These are phyloP conservation scores for Myxozyma mucilagina DNA, from an alignment of 805 yeast species.

Conservation along the genomic window DNA sequence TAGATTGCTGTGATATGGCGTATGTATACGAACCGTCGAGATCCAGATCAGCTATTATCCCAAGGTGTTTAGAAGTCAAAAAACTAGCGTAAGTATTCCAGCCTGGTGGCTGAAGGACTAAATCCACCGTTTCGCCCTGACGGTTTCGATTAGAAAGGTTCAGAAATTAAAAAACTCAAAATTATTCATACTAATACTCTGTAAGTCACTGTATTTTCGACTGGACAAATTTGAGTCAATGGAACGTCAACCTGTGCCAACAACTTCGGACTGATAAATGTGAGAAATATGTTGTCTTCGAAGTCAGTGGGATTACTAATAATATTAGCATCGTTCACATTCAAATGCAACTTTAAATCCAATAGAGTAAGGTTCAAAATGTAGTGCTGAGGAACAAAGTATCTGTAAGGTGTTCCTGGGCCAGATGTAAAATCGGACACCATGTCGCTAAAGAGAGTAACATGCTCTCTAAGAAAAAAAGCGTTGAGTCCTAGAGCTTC, in stretches of 20 bases:
- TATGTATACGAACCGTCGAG: slow-evolving; percentile 68
- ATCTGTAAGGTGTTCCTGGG: slow-evolving; percentile 62
- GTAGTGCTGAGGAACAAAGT: slow-evolving; percentile 72
- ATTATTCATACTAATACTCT: not conserved
- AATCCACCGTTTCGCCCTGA: slow-evolving; percentile 43
- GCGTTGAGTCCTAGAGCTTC: slow-evolving; percentile 54
- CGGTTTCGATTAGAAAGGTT: not conserved
- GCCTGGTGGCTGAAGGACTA: slow-evolving; percentile 75
- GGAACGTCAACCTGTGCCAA: slow-evolving; percentile 57
- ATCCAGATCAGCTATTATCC: slow-evolving; percentile 61
- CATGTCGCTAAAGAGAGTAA: slow-evolving; percentile 68
- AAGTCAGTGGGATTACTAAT: slow-evolving; percentile 86
- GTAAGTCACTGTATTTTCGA: slow-evolving; percentile 33
- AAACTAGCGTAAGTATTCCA: slow-evolving; percentile 88
- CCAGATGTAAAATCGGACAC: slow-evolving; percentile 76
- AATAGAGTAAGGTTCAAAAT: slow-evolving; percentile 58
- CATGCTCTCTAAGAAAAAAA: slow-evolving; percentile 80
- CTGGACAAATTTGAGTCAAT: slow-evolving; percentile 43
- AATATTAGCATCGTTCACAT: slow-evolving; percentile 84
- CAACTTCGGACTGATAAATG: slow-evolving; percentile 66
- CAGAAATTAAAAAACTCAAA: not conserved
- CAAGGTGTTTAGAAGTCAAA: slow-evolving; percentile 61
- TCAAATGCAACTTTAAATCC: slow-evolving; percentile 63
- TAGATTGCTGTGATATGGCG: slow-evolving; percentile 58
- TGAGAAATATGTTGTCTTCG: slow-evolving; percentile 72